Conservation (phyloP, 2,329 filamentous ascomycete genomes). For the Blumeriella jaapii region DNA sequence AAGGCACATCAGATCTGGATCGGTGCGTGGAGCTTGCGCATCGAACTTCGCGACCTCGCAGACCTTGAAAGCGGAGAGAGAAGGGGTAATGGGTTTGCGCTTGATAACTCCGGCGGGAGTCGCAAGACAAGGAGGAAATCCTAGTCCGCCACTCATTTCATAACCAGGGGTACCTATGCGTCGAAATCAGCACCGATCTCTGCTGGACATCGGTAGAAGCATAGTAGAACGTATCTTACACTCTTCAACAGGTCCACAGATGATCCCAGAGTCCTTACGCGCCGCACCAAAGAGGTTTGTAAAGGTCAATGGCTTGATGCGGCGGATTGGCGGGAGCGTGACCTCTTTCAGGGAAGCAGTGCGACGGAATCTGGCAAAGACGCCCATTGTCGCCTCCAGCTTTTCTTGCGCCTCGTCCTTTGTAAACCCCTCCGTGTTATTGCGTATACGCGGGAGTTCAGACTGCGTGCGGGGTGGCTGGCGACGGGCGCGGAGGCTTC, state of each 20-base stretch:
- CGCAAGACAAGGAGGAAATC: too few relatives aligned
- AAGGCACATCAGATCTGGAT: background rate
- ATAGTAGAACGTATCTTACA: background rate
- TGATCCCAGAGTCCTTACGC: background rate
- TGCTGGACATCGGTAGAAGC: background rate
- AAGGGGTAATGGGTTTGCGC: constrained; percentile 4
- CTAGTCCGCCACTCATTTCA: too few relatives aligned
- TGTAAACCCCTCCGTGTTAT: constrained; percentile 2
- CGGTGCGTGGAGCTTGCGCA: constrained; percentile 1
- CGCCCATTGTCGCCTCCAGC: constrained; percentile 6
- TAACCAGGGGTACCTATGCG: too few relatives aligned
- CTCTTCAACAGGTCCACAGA: background rate
- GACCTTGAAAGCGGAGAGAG: background rate
- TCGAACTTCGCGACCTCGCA: constrained; percentile 5
- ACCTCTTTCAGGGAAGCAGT: constrained; percentile 6
- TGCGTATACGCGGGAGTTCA: constrained; percentile 1
- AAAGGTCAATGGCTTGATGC: constrained; percentile 6
- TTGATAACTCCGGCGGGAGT: too few relatives aligned
- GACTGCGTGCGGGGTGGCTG: constrained; percentile 3
- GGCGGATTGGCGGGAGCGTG: constrained; percentile 3
- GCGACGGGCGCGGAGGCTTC: background rate
- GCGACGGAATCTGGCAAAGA: constrained; percentile 3
- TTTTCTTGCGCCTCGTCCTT: constrained; percentile 5
- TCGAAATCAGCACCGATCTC: too few relatives aligned
- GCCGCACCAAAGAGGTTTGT: constrained; percentile 1